Evolutionary conservation across 108 stramenopile genomes (phyloP).

Genomic region (Mayamaea pseudoterrestris): DNA sequence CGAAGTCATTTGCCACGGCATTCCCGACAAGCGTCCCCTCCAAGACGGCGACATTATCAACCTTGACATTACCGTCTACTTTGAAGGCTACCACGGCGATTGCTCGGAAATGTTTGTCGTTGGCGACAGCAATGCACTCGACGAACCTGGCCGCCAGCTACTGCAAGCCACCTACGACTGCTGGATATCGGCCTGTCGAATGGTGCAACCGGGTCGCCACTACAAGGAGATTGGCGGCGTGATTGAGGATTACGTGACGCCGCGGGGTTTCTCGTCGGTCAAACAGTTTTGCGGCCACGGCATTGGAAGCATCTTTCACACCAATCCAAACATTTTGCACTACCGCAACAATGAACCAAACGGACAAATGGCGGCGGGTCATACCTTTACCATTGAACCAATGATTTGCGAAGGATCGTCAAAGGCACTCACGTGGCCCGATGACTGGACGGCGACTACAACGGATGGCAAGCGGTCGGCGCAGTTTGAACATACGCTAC

Average conservation of each 20-base stretch:
- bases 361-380: constrained; percentile 84
- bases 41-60: constrained; percentile 91
- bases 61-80: constrained; percentile 88
- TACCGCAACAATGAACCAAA: constrained; percentile 84
- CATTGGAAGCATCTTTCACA: constrained; percentile 89
- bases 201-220: constrained; percentile 62
- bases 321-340: constrained; percentile 91
- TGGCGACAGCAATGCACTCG: constrained; percentile 66
- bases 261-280: constrained; percentile 66
- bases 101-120: constrained; percentile 96
- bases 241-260: constrained; percentile 73
- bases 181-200: constrained; percentile 63
- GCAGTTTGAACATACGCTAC: constrained; percentile 91
- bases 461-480: constrained; percentile 74
- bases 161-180: constrained; percentile 85
- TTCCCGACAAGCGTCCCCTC: constrained; percentile 85
- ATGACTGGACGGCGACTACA: constrained; percentile 96
- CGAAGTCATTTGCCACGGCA: constrained; percentile 99
- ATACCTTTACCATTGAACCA: constrained; percentile 99
- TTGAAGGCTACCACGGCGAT: constrained; percentile 95
- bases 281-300: constrained; percentile 93
- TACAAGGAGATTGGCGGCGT: constrained; percentile 91
- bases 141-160: constrained; percentile 37
- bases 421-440: constrained; percentile 75
- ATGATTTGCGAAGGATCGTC: constrained; percentile 95